Base-by-base conservation (phyloP, 345 rosid genomes). In the Lumnitzera racemosa region DNA sequence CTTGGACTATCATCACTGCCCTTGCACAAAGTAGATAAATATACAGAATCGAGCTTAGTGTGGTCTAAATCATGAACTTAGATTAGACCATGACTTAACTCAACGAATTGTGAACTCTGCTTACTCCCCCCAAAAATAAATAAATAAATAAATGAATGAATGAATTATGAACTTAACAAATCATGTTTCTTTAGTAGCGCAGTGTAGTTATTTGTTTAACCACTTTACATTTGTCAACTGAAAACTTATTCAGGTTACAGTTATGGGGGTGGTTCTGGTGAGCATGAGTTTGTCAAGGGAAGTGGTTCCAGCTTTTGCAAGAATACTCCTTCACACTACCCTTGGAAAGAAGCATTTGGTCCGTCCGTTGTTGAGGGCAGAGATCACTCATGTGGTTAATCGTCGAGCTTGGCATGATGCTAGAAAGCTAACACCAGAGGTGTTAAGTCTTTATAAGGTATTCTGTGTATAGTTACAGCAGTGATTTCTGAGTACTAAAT, bases 301-400 rank as follows among this genome's bases (percentile, higher is more conserved):
- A 74, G 96, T 89, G 60, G 96, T 89, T 77, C 94, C 98, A 51
- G 83, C 81, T 61, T 87, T 91, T 73, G 95, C 96, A 49, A 82
- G 96, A 74, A 87, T 89, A 75, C 90, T 91, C 52, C 63, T 87
- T 70, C 91, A 86, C 49, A 89, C 94, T 61, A 77, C 95, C 59
- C 90, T 91, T 57, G 96, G 96, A 70, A 91, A 85, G 83, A 91
- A 89, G 77, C 95, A 91, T 81, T 81, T 91, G 77, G 94, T 91
- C 58, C 88, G 94, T 15, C 88, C 96, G 14, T 76, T 92, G 51
- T 72, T 92, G 70, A 79, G 96, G 51, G 82, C 96, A 17, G 98
- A 89, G 79, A 89, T 92, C 64, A 80, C 88, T 68, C 96, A 92
- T 69, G 90, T 92, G 65, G 98, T 92, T 67, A 87, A 89, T 66